Evolutionary conservation across 2,329 filamentous ascomycete genomes (phyloP).

Genomic region (Mycogone perniciosa): DNA sequence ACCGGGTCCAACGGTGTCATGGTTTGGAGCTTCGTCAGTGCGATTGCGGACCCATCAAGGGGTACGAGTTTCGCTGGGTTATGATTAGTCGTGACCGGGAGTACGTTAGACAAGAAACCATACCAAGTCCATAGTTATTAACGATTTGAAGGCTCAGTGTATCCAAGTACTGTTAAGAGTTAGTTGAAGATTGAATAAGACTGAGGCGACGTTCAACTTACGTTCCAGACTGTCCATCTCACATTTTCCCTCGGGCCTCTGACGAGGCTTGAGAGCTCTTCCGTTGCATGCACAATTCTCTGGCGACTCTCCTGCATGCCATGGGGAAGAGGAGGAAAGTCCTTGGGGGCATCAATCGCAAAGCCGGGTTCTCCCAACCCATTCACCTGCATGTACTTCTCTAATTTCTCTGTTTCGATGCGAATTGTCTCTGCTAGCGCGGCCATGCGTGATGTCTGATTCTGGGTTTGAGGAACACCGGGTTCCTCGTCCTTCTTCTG

Average conservation of each 20-base stretch:
- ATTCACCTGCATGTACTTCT: slow-evolving; percentile 39
- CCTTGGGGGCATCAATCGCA: slow-evolving; percentile 35
- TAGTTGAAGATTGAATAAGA: background rate
- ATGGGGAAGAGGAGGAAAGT: slow-evolving; percentile 42
- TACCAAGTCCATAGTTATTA: slow-evolving; percentile 45
- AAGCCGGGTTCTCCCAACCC: slow-evolving; percentile 38
- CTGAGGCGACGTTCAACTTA: slow-evolving; percentile 23
- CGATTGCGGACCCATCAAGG: slow-evolving; percentile 34
- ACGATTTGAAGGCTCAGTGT: slow-evolving; percentile 44
- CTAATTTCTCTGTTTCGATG: slow-evolving; percentile 43
- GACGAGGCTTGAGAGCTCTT: slow-evolving; percentile 41
- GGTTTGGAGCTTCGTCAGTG: slow-evolving; percentile 38
- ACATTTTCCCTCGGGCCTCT: slow-evolving; percentile 45
- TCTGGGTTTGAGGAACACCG: background rate
- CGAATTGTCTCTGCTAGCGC: slow-evolving; percentile 43
- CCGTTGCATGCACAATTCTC: slow-evolving; percentile 43
- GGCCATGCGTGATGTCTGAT: slow-evolving; percentile 33
- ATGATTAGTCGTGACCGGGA: background rate
- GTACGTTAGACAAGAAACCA: background rate
- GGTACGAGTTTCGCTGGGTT: slow-evolving; percentile 43
- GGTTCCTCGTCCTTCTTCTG: background rate
- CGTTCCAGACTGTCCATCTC: slow-evolving; percentile 47
- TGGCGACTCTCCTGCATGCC: slow-evolving; percentile 40
- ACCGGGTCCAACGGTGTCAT: slow-evolving; percentile 41
- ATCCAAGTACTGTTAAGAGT: slow-evolving; percentile 37